These are phyloP conservation scores for Perilla frutescens DNA, from an alignment of 257 asterid species.

Conservation along the genomic window DNA sequence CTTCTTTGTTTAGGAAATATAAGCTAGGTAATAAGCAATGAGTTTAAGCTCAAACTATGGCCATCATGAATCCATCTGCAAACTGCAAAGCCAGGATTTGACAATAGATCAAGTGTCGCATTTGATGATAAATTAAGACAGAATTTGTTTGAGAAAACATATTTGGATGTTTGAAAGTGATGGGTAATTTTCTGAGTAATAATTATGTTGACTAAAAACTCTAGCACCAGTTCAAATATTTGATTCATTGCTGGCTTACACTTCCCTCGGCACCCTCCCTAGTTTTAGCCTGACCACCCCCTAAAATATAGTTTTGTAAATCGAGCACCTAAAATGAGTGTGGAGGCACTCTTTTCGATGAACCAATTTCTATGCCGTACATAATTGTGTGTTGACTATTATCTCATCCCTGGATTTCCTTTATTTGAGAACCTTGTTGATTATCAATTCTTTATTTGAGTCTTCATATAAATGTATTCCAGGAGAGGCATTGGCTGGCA, in stretches of 20 bases:
- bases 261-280: too few relatives aligned
- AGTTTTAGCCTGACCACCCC: background rate
- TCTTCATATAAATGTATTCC: conserved; percentile 30
- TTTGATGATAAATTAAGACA: background rate
- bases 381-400: background rate
- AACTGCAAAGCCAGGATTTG: background rate
- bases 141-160: background rate
- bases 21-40: background rate
- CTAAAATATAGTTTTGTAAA: background rate
- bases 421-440: background rate
- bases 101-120: conserved; percentile 3
- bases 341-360: background rate
- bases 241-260: background rate
- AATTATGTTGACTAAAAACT: background rate
- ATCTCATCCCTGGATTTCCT: conserved; percentile 2
- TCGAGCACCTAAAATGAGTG: background rate
- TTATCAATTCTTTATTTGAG: background rate
- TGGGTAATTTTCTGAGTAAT: background rate
- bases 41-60: too few relatives aligned
- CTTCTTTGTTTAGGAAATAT: background rate
- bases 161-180: conserved; percentile 9
- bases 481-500: conserved; percentile 99
- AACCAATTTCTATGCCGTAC: background rate
- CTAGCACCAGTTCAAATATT: background rate
- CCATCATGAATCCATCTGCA: too few relatives aligned